Conservation (phyloP, 345 rosid genomes). For the Hypericum androsaemum region DNA sequence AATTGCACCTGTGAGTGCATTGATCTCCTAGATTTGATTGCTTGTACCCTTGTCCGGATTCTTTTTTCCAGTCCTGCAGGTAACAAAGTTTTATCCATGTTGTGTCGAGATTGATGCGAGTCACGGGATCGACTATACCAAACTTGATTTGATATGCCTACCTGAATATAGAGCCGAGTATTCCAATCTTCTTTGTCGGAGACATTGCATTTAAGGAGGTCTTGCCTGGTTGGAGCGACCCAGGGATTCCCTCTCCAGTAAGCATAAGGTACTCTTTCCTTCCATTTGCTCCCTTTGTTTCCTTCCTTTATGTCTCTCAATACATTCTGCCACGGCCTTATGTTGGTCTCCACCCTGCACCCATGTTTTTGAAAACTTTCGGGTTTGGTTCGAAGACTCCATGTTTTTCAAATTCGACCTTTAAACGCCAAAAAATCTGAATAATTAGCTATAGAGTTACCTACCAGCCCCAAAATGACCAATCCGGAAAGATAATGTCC, state of each 20-base stretch:
- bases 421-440: not conserved
- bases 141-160: not conserved
- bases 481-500: conserved; percentile 3
- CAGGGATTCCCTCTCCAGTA: conserved; percentile 52
- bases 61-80: conserved; percentile 30
- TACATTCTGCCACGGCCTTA: conserved; percentile 47
- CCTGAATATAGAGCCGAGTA: conserved; percentile 12
- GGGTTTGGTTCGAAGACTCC: no score
- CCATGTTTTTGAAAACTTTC: not conserved
- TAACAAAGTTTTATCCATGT: no score
- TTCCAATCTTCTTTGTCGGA: conserved; percentile 27
- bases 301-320: conserved; percentile 31
- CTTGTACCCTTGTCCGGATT: conserved; percentile 20
- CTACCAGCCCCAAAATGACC: conserved; percentile 42
- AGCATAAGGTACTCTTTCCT: conserved; percentile 49
- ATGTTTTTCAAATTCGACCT: not conserved
- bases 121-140: not conserved
- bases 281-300: conserved; percentile 37
- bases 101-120: not conserved
- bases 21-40: conserved; percentile 35
- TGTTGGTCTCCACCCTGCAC: conserved; percentile 46
- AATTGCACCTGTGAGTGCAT: conserved; percentile 37
- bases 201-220: conserved; percentile 43
- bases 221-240: conserved; percentile 22
- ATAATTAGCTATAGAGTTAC: not conserved